Evolutionary conservation across 495 filamentous ascomycete species (phyloP).

Genomic region (Rhizodiscina lignyota): DNA sequence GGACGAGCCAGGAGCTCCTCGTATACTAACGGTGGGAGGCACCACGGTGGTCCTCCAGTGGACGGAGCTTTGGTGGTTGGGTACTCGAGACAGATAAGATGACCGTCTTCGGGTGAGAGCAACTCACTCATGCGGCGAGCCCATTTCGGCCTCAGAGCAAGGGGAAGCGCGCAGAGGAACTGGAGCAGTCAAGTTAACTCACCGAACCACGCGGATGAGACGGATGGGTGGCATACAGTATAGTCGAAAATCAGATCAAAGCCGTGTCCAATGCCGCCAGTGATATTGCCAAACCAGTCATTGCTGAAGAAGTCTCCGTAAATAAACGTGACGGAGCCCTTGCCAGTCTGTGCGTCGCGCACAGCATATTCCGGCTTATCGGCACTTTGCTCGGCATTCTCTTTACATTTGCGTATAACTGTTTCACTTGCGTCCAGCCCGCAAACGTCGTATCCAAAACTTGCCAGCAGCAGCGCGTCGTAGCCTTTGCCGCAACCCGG

Average conservation of each 20-base stretch:
- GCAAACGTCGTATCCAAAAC: slow-evolving; percentile 54
- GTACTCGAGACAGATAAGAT: slow-evolving; percentile 67
- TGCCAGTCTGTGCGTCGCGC: slow-evolving; percentile 25
- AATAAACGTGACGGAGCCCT: slow-evolving; percentile 42
- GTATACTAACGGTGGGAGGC: slow-evolving; percentile 45
- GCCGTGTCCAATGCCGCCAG: slow-evolving; percentile 13
- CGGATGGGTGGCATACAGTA: slow-evolving; percentile 2
- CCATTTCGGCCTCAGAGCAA: slow-evolving; percentile 49
- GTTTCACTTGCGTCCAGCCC: slow-evolving; percentile 49
- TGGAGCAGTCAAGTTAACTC: no score
- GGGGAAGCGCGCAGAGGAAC: slow-evolving; percentile 70
- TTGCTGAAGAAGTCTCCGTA: slow-evolving; percentile 58
- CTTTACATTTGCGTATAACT: slow-evolving; percentile 37
- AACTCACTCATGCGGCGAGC: slow-evolving; percentile 47
- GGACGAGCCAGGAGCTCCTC: slow-evolving; percentile 47
- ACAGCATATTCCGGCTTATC: slow-evolving; percentile 27
- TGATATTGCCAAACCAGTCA: slow-evolving; percentile 32
- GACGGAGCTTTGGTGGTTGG: slow-evolving; percentile 50
- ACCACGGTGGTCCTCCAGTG: slow-evolving; percentile 53
- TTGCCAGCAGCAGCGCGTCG: slow-evolving; percentile 54
- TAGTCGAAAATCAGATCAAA: slow-evolving; percentile 4
- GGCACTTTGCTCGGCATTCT: slow-evolving; percentile 18
- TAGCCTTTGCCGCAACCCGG: slow-evolving; percentile 62
- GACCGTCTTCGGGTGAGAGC: slow-evolving; percentile 38
- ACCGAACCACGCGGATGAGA: no score